phyloP scores from a whole-genome alignment of 306 rosid genomes.

The Astragalus glycyphyllos region DNA sequence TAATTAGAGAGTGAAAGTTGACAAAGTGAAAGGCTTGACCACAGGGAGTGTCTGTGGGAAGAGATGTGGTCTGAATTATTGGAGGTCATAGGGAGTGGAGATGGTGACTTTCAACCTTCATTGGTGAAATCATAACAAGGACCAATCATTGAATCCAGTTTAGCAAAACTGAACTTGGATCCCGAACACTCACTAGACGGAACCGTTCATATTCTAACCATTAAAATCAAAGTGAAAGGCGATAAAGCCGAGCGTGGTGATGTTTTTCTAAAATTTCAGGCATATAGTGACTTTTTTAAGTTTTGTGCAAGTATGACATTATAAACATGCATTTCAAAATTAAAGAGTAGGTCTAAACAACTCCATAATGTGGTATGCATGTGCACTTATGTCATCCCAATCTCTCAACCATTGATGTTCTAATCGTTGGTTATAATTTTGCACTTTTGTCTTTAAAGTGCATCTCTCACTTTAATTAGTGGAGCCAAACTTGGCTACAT shows the following conservation, averaged over 20 bases:
- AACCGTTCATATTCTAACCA: not conserved
- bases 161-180: not conserved
- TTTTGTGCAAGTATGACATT: not conserved
- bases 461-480: not conserved
- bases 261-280: not conserved
- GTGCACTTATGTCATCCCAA: not conserved
- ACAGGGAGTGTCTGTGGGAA: not conserved
- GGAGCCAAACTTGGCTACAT: not conserved
- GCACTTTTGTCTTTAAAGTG: not conserved
- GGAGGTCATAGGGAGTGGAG: not conserved
- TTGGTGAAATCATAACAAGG: not conserved
- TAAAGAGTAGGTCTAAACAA: not conserved
- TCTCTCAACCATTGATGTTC: not conserved
- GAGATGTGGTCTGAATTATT: not conserved
- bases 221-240: not conserved
- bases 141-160: not conserved
- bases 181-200: not conserved
- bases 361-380: not conserved
- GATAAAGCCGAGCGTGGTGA: not conserved
- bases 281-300: not conserved
- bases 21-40: not conserved
- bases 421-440: not conserved
- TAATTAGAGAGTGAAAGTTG: not conserved
- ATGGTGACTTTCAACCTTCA: not conserved
- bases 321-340: not conserved